Percentiles rank a stretch among this genome's conserved stretches.
Evolutionary conservation across 1,284 basidiomycete species (phyloP).

Genomic region (Ustilago sp.): DNA sequence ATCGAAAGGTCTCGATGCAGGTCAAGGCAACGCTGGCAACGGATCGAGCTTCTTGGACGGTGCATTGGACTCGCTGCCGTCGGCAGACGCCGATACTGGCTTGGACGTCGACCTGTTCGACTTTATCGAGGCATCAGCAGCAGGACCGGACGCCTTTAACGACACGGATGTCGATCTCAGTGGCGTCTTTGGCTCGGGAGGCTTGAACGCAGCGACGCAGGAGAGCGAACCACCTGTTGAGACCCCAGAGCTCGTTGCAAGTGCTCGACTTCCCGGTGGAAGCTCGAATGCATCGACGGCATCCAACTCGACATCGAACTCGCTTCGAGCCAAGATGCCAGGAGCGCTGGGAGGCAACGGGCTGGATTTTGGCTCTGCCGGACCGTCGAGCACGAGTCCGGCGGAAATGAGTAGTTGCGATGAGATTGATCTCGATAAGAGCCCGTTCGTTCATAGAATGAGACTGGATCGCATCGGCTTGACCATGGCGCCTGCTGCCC

Average conservation of each 20-base stretch:
- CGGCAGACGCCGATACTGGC: conserved; percentile 48
- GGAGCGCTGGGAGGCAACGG: conserved; percentile 35
- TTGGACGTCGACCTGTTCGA: conserved; percentile 58
- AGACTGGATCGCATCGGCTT: conserved; percentile 47
- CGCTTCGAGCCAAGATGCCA: conserved; percentile 46
- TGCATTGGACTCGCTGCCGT: conserved; percentile 36
- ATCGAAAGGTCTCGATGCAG: conserved; percentile 19
- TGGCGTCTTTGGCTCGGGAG: conserved; percentile 42
- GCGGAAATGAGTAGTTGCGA: conserved; percentile 58
- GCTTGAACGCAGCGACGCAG: conserved; percentile 44
- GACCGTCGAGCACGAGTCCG: conserved; percentile 59
- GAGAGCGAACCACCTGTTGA: conserved; percentile 51
- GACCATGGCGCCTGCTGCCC: conserved; percentile 39
- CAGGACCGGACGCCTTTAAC: conserved; percentile 50
- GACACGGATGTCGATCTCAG: conserved; percentile 51
- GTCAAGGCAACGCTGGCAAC: conserved; percentile 12
- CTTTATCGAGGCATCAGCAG: conserved; percentile 57
- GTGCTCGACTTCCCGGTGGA: conserved; percentile 40
- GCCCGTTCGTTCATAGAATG: conserved; percentile 48
- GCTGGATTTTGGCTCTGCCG: conserved; percentile 60
- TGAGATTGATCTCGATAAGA: conserved; percentile 54
- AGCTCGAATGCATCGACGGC: conserved; percentile 47
- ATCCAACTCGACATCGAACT: conserved; percentile 47
- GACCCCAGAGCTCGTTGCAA: conserved; percentile 56
- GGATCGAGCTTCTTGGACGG: conserved; percentile 39